Conservation (phyloP, 495 filamentous ascomycete species). For the Neurospora sp. region DNA sequence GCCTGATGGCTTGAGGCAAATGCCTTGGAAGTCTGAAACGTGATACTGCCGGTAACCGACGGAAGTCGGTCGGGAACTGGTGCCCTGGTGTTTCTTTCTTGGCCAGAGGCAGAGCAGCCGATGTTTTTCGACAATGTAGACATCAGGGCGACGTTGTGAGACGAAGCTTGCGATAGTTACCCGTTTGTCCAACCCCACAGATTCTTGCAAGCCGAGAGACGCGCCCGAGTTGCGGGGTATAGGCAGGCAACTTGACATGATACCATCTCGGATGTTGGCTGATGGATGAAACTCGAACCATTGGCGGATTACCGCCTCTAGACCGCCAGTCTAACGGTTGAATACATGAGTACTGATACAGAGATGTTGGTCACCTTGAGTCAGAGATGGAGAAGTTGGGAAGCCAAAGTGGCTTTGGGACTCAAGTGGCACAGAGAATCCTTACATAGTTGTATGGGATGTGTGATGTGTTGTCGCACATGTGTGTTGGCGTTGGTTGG, state of each 20-base stretch:
- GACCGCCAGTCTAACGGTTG: background rate
- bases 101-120: background rate
- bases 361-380: background rate
- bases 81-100: background rate
- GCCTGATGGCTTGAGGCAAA: background rate
- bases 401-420: background rate
- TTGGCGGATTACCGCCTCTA: background rate
- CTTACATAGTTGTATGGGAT: background rate
- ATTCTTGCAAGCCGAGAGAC: background rate
- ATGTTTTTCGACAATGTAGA: background rate
- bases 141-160: background rate
- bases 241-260: background rate
- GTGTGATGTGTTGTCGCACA: background rate
- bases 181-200: background rate
- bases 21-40: background rate
- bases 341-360: background rate
- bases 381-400: background rate
- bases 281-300: background rate
- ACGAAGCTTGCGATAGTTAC: background rate
- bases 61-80: background rate
- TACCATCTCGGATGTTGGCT: background rate
- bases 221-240: background rate
- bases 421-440: background rate
- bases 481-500: background rate
- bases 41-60: background rate